phyloP scores from a whole-genome alignment of 1,284 basidiomycete genomes.

The Peniophora sp. region DNA sequence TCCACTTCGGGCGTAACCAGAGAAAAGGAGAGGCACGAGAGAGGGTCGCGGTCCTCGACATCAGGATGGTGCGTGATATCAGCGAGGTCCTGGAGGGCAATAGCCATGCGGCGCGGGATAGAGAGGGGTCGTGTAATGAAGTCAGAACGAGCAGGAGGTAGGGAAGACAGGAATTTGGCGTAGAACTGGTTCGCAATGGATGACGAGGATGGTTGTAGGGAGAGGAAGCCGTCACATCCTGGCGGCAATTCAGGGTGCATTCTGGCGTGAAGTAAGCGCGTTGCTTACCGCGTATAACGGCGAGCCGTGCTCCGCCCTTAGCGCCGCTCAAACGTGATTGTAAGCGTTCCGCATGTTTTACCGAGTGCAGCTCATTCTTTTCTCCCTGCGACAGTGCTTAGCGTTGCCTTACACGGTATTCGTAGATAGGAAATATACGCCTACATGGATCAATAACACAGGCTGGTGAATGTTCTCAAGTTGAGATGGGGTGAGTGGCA shows the following conservation, averaged over 20 bases:
- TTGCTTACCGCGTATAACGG: constrained; percentile 52
- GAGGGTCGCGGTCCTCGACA: constrained; percentile 44
- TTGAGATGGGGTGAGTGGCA: constrained; percentile 36
- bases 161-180: constrained; percentile 48
- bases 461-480: constrained; percentile 49
- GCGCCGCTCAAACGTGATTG: constrained; percentile 40
- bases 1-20: constrained; percentile 45
- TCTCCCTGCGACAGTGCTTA: constrained; percentile 47
- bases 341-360: constrained; percentile 49
- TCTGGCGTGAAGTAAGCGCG: neutral
- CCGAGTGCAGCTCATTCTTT: constrained; percentile 43
- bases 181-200: constrained; percentile 63
- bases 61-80: constrained; percentile 39
- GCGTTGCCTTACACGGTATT: neutral
- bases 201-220: constrained; percentile 34
- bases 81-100: constrained; percentile 45
- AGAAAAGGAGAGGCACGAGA: constrained; percentile 60
- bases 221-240: constrained; percentile 45
- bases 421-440: constrained; percentile 7
- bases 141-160: constrained; percentile 42
- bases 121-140: constrained; percentile 24
- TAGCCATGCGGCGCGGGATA: constrained; percentile 38
- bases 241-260: neutral
- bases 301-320: constrained; percentile 31
- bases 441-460: constrained; percentile 65